Conservation (phyloP, 257 asterid genomes). For the Fraxinus americana region DNA sequence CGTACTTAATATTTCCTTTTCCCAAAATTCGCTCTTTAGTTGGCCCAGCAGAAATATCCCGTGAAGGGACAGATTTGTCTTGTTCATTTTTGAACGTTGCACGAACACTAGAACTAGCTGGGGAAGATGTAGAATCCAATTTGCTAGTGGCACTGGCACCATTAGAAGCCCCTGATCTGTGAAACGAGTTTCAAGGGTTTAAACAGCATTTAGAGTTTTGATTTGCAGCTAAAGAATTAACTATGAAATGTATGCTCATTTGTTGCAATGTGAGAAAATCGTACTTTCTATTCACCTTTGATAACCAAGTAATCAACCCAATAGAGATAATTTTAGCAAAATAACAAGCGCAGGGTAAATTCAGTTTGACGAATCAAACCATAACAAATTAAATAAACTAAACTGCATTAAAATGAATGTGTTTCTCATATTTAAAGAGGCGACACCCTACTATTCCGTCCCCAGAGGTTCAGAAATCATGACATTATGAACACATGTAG, state of each 20-base stretch:
- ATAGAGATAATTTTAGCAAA: conserved; percentile 4
- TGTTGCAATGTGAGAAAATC: background rate
- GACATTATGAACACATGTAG: background rate
- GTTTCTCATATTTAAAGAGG: background rate
- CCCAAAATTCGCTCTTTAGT: conserved; percentile 70
- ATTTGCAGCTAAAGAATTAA: background rate
- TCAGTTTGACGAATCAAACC: conserved; percentile 13
- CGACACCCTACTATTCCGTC: background rate
- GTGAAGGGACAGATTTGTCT: conserved; percentile 65
- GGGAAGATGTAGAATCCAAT: conserved; percentile 66
- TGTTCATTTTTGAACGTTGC: conserved; percentile 68
- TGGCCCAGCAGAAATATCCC: conserved; percentile 64
- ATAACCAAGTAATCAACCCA: conserved; percentile 22
- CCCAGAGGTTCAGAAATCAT: background rate
- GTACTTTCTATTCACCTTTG: background rate
- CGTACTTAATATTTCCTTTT: conserved; percentile 81
- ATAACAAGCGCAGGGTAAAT: conserved; percentile 4
- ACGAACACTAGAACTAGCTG: conserved; percentile 65
- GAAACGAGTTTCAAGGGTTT: conserved; percentile 26
- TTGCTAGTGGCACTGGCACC: conserved; percentile 46
- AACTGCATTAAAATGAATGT: background rate
- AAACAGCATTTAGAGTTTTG: background rate
- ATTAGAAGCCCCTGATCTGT: conserved; percentile 69
- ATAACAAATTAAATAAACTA: background rate
- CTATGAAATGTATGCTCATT: background rate